These are phyloP conservation scores for Eimeria necatrix DNA, from an alignment of 169 alveolate species.

Conservation along the genomic window DNA sequence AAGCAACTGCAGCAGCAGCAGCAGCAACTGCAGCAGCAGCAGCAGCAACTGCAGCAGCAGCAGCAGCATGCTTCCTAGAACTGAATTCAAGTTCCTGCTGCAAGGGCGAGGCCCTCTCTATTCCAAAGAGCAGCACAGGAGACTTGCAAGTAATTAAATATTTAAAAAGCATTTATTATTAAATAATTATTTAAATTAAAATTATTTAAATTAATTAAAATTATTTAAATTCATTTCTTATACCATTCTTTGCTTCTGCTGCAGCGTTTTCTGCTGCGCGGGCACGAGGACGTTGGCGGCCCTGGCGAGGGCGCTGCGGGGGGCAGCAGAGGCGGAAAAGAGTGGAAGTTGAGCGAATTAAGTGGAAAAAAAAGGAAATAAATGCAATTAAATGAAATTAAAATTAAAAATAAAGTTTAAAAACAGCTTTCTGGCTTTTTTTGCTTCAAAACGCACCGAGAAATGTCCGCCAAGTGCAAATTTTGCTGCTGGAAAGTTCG, in stretches of 20 bases:
- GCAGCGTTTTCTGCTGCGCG: not conserved
- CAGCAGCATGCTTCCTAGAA: too few relatives aligned
- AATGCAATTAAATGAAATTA: too few relatives aligned
- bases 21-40: too few relatives aligned
- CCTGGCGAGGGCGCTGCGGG: not conserved
- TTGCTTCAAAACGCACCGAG: not conserved
- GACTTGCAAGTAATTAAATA: not conserved
- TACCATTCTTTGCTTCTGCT: not conserved
- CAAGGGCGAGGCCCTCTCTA: not conserved
- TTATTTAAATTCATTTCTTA: not conserved
- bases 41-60: too few relatives aligned
- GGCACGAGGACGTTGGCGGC: not conserved
- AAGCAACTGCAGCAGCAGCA: too few relatives aligned
- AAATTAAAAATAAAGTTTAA: too few relatives aligned
- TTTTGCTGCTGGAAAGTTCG: not conserved
- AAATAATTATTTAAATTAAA: not conserved
- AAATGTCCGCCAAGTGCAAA: not conserved
- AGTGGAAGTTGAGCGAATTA: too few relatives aligned
- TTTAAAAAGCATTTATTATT: not conserved
- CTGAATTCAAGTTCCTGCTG: not conserved
- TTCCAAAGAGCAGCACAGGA: not conserved
- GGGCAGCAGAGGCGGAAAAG: not conserved
- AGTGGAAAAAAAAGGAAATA: too few relatives aligned
- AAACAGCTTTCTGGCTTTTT: too few relatives aligned
- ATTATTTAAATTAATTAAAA: not conserved